These are phyloP conservation scores for Globisporangium takayamanum DNA, from an alignment of 352 stramenopile genomes.

Conservation along the genomic window DNA sequence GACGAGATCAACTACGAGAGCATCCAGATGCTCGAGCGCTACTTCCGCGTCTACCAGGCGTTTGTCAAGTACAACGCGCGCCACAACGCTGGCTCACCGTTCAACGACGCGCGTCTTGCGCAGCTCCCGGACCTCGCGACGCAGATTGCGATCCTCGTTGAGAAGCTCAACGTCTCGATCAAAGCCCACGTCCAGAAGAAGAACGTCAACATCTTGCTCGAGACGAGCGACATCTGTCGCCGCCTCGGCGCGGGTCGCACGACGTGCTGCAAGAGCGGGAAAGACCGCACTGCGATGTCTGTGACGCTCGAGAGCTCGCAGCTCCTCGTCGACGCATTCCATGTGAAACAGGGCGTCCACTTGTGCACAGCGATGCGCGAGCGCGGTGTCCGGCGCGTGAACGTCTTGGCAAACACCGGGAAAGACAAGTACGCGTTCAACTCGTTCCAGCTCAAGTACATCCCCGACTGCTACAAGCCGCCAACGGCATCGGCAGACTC, in stretches of 20 bases:
- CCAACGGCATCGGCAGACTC: constrained; percentile 77
- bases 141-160: constrained; percentile 50
- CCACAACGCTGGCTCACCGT: constrained; percentile 9
- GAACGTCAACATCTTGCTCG: constrained; percentile 82
- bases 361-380: constrained; percentile 85
- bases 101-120: constrained; percentile 18
- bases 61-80: constrained; percentile 34
- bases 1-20: constrained; percentile 84
- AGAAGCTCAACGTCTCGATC: constrained; percentile 44
- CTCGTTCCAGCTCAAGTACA: constrained; percentile 95
- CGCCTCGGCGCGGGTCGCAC: constrained; percentile 87
- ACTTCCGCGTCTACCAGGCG: constrained; percentile 73
- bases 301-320: constrained; percentile 94
- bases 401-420: constrained; percentile 82
- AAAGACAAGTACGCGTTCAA: constrained; percentile 97
- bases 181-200: constrained; percentile 79
- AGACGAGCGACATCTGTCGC: constrained; percentile 86
- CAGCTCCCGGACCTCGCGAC: constrained; percentile 45
- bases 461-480: constrained; percentile 91
- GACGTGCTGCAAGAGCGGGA: constrained; percentile 97
- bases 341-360: constrained; percentile 81
- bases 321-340: constrained; percentile 85
- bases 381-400: constrained; percentile 74
- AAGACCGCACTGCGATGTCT: constrained; percentile 97
- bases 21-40: constrained; percentile 54